Evolutionary conservation across 352 stramenopile species (phyloP), one percentile per base, ranked within the genome.

Genomic region (Pythium oligandrum): DNA sequence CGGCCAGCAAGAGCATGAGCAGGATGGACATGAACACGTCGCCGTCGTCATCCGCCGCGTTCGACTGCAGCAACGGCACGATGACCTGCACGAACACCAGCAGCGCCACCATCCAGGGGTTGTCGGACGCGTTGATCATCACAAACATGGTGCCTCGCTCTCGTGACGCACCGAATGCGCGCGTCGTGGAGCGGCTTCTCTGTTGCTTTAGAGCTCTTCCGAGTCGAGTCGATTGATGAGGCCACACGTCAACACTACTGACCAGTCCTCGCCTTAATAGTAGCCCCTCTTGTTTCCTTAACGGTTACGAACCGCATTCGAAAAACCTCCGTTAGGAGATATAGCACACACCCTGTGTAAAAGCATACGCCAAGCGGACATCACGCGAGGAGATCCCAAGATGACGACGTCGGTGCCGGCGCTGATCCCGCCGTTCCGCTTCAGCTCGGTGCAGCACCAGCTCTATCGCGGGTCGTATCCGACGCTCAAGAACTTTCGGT

Each of bases 401-500:
- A 75, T 73, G 67, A 72, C 68, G 57, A 77, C 75, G 34, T 75
- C 66, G 34, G 75, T 74, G 51, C 74, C 79, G 34, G 82, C 84
- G 60, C 55, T 95, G 52, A 89, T 95, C 64, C 84, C 84, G 48
- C 84, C 84, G 59, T 95, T 95, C 70, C 80, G 84, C 58, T 95
- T 89, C 69, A 93, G 78, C 59, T 86, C 71, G 1, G 81, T 93
- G 50, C 80, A 95, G 68, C 74, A 92, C 39, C 68, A 76, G 10
- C 55, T 95, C 42, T 93, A 90, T 56, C 84, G 84, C 44, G 84
- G 84, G 4, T 71, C 79, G 33, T 93, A 93, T 55, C 84, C 82
- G 57, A 92, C 84, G 66, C 75, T 93, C 53, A 91, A 91, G 64
- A 93, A 90, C 68, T 90, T 92, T 45, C 78, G 80, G 17, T 95